These are phyloP conservation scores for Cutaneotrichosporon sp. DNA, from an alignment of 1,284 basidiomycete species.

Conservation along the genomic window DNA sequence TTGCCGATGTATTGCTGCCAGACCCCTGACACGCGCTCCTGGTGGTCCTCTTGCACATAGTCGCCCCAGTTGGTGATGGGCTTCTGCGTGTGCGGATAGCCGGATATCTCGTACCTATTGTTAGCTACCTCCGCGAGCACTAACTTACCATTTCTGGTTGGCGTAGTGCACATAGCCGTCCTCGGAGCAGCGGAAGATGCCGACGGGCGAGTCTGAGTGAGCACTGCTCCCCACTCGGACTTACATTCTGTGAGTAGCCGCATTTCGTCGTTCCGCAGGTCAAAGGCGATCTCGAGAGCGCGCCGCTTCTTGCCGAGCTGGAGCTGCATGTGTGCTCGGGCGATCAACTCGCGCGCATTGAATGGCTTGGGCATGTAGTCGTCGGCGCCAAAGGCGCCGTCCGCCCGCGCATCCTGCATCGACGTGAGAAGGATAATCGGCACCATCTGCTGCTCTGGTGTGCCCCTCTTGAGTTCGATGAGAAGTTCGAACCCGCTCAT, in stretches of 20 bases:
- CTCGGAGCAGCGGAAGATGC: conserved; percentile 42
- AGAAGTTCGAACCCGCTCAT: conserved; percentile 44
- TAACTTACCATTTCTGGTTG: conserved; percentile 37
- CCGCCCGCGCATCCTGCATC: conserved; percentile 39
- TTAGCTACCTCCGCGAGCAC: conserved; percentile 1
- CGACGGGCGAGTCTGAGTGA: conserved; percentile 42
- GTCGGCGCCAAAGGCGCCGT: conserved; percentile 46
- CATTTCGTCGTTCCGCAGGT: conserved; percentile 46
- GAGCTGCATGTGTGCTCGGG: conserved; percentile 49
- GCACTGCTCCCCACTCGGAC: not conserved
- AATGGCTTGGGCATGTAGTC: conserved; percentile 51
- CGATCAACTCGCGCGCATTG: conserved; percentile 54
- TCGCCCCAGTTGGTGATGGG: conserved; percentile 38
- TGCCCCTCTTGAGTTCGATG: conserved; percentile 24
- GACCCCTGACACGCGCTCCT: conserved; percentile 23
- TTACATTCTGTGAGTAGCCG: conserved; percentile 38
- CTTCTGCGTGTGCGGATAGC: conserved; percentile 26
- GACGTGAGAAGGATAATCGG: conserved; percentile 48
- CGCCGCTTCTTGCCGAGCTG: conserved; percentile 46
- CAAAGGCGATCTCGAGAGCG: conserved; percentile 44
- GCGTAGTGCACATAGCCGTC: conserved; percentile 43
- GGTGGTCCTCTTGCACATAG: conserved; percentile 27
- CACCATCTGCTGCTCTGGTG: conserved; percentile 27
- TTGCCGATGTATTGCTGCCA: conserved; percentile 31
- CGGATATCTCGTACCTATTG: conserved; percentile 38